A percentile compares a stretch with the other conserved stretches of the same genome.
phyloP scores from a whole-genome alignment of 768 basidiomycete genomes.

The Fibroporia radiculosa region DNA sequence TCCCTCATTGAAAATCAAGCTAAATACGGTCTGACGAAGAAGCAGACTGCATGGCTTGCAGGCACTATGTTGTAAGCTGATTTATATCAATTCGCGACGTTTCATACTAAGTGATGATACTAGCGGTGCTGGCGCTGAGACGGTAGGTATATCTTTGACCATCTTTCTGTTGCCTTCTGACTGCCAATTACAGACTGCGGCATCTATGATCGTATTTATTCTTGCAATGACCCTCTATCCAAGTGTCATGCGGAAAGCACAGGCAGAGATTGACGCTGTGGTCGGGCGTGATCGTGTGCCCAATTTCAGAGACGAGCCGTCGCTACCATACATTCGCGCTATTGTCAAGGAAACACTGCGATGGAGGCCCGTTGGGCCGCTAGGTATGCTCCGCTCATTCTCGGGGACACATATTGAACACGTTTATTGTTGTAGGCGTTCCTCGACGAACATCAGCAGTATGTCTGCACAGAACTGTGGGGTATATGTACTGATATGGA shows the following conservation, averaged over 20 bases:
- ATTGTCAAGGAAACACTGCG: constrained; percentile 28
- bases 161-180: not conserved
- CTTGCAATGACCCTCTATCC: constrained; percentile 33
- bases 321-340: constrained; percentile 34
- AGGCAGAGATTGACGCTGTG: constrained; percentile 35
- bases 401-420: no score
- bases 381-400: constrained; percentile 14
- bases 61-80: constrained; percentile 10
- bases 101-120: not conserved
- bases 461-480: not conserved
- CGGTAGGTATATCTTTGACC: not conserved
- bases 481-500: not conserved
- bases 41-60: constrained; percentile 13
- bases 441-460: not conserved
- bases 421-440: not conserved
- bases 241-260: constrained; percentile 30
- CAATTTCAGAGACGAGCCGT: constrained; percentile 28
- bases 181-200: constrained; percentile 3
- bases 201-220: constrained; percentile 24
- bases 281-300: constrained; percentile 34
- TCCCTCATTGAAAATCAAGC: not conserved
- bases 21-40: constrained; percentile 12
- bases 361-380: constrained; percentile 19
- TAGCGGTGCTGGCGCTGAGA: not conserved
- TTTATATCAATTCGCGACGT: not conserved